phyloP scores from a whole-genome alignment of 176 grass and related monocot species.

The Musa acuminata region DNA sequence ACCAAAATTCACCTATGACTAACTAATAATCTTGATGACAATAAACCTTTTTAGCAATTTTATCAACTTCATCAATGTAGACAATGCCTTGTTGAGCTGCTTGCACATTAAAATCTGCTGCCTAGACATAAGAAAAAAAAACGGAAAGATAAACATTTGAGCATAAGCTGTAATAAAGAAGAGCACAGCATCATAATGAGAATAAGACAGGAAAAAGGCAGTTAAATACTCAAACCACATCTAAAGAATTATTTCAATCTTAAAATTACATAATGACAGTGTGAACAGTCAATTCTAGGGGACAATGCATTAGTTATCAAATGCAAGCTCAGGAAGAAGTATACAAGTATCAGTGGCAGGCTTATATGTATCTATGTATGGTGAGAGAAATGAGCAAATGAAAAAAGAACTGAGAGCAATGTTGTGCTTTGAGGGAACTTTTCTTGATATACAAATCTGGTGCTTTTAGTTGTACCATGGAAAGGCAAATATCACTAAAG shows the following conservation, averaged over 20 bases:
- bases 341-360: no score
- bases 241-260: background rate
- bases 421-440: no score
- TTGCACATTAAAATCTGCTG: slow-evolving; percentile 87
- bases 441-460: no score
- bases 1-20: slow-evolving; percentile 8
- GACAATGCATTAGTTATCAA: background rate
- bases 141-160: background rate
- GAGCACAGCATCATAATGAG: background rate
- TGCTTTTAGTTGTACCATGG: no score
- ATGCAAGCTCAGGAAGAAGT: no score
- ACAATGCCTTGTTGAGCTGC: slow-evolving; percentile 97
- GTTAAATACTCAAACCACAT: background rate
- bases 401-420: no score
- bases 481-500: no score
- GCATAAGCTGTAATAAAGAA: background rate
- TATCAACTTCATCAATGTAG: slow-evolving; percentile 99
- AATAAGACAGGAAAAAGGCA: background rate
- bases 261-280: background rate
- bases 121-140: slow-evolving; percentile 36
- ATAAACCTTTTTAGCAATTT: slow-evolving; percentile 90
- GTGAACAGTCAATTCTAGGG: background rate
- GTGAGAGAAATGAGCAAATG: no score
- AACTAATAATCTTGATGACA: background rate
- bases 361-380: no score